phyloP scores from a whole-genome alignment of 176 grass and related monocot genomes.

The Oropetium thomaeum region DNA sequence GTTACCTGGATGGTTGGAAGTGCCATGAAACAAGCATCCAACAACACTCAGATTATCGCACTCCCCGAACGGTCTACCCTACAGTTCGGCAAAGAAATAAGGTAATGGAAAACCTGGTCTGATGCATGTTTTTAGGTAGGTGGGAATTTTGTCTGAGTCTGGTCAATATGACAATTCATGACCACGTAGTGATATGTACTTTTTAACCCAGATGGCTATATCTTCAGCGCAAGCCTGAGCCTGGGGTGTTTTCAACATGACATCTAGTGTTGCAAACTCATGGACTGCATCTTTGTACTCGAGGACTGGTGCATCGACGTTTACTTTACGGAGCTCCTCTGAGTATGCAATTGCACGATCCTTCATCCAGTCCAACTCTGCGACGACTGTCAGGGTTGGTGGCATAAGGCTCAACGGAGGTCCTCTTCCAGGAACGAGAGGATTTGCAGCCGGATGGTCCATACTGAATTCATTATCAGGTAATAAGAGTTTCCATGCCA shows the following conservation, averaged over 20 bases:
- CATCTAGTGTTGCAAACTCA: conserved; percentile 62
- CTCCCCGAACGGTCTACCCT: neutral
- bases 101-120: neutral
- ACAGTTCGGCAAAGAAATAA: neutral
- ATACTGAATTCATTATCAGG: conserved; percentile 54
- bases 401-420: conserved; percentile 64
- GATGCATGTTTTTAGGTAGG: neutral
- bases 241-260: conserved; percentile 49
- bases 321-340: conserved; percentile 62
- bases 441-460: conserved; percentile 61
- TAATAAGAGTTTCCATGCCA: conserved; percentile 68
- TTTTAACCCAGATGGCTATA: conserved; percentile 77
- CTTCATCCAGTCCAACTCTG: conserved; percentile 78
- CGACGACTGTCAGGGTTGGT: conserved; percentile 66
- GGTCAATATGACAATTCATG: conserved; percentile 70
- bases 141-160: neutral
- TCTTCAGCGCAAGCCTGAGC: conserved; percentile 64
- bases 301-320: conserved; percentile 59
- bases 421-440: conserved; percentile 39
- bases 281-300: conserved; percentile 76
- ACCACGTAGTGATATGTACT: conserved; percentile 68
- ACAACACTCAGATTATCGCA: neutral
- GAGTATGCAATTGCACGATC: conserved; percentile 69
- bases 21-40: neutral
- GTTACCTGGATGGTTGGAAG: neutral